Evolutionary conservation across 2,329 filamentous ascomycete genomes (phyloP).

Genomic region (Fusarium buharicum): DNA sequence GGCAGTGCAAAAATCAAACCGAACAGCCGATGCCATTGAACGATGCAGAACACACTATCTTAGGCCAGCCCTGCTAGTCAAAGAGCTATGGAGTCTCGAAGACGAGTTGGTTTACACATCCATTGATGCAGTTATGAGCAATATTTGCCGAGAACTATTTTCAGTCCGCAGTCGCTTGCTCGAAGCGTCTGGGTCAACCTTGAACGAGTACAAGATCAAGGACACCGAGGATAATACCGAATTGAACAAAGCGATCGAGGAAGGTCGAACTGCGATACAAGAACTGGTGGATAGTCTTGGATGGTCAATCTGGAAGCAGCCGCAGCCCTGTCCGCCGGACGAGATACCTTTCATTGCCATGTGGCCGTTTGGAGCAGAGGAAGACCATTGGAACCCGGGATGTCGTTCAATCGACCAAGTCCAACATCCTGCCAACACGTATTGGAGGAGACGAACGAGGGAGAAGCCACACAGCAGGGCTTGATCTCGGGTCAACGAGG

Average conservation of each 20-base stretch:
- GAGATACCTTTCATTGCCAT: slow-evolving; percentile 72
- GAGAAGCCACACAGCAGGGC: not conserved
- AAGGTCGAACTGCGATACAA: slow-evolving; percentile 34
- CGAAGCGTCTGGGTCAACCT: slow-evolving; percentile 22
- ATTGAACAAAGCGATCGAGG: slow-evolving; percentile 31
- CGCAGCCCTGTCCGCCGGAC: slow-evolving; percentile 61
- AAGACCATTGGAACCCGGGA: slow-evolving; percentile 61
- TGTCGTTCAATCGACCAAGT: slow-evolving; percentile 47
- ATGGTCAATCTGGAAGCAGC: slow-evolving; percentile 71
- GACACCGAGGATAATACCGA: not conserved
- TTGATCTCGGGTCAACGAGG: not conserved
- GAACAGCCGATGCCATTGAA: slow-evolving; percentile 52
- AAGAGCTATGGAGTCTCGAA: slow-evolving; percentile 50
- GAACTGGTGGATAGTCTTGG: slow-evolving; percentile 60
- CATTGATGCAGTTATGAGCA: slow-evolving; percentile 51
- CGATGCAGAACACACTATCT: slow-evolving; percentile 61
- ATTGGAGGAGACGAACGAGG: slow-evolving; percentile 34
- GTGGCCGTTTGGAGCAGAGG: slow-evolving; percentile 66
- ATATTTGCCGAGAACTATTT: slow-evolving; percentile 53
- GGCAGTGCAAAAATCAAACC: slow-evolving; percentile 44
- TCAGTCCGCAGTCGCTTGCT: slow-evolving; percentile 36
- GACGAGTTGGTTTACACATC: slow-evolving; percentile 60
- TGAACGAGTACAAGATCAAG: slow-evolving; percentile 18
- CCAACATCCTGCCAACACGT: slow-evolving; percentile 21
- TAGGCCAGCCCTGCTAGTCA: slow-evolving; percentile 39